These are phyloP conservation scores for Carex parvula DNA, from an alignment of 176 grass and related monocot species.

Conservation along the genomic window DNA sequence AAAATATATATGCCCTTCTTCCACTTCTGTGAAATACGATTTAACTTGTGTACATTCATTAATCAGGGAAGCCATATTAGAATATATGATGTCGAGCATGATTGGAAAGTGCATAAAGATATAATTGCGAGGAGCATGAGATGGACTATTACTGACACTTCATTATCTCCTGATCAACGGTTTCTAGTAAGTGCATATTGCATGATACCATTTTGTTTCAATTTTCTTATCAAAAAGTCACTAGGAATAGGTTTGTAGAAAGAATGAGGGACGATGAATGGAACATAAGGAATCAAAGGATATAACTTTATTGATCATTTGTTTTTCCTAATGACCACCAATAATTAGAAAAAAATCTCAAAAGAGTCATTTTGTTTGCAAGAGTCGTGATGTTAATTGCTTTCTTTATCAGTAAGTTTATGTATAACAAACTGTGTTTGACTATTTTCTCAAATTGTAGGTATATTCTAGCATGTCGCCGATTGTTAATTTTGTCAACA, in stretches of 20 bases:
- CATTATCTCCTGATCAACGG: slow-evolving; percentile 59
- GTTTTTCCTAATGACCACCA: not conserved
- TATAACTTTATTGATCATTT: not conserved
- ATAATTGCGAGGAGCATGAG: slow-evolving; percentile 73
- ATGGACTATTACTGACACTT: slow-evolving; percentile 82
- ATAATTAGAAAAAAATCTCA: not conserved
- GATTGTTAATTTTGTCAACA: slow-evolving; percentile 70
- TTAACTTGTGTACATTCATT: slow-evolving; percentile 3
- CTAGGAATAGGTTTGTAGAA: not conserved
- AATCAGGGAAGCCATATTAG: slow-evolving; percentile 64
- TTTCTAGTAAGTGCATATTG: slow-evolving; percentile 45
- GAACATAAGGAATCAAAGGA: not conserved
- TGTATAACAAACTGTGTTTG: not conserved
- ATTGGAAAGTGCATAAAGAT: slow-evolving; percentile 57
- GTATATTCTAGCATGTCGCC: slow-evolving; percentile 75
- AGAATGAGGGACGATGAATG: not conserved
- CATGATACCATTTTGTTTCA: not conserved
- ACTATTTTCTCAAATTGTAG: slow-evolving; percentile 37
- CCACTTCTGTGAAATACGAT: not conserved
- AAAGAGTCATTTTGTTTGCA: not conserved
- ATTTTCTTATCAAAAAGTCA: slow-evolving; percentile 3
- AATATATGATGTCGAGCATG: slow-evolving; percentile 75
- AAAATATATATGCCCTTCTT: not conserved
- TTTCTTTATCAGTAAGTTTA: not conserved
- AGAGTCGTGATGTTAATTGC: not conserved